Conservation (phyloP, 441 rosid species). For the Euphorbia corollata region DNA sequence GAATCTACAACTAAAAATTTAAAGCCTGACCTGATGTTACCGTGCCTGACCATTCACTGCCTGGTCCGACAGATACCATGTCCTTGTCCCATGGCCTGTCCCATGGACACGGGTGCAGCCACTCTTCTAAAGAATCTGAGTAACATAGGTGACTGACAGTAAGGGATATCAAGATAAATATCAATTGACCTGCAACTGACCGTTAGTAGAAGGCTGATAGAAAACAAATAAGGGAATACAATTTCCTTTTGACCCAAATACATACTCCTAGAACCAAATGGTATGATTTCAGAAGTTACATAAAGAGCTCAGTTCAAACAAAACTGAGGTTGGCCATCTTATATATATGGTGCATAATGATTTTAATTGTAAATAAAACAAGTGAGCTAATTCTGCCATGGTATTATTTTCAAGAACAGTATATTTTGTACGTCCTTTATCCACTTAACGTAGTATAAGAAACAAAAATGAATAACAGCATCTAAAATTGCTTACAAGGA, state of each 20-base stretch:
- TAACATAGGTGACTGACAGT: background rate
- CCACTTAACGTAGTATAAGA: constrained; percentile 6
- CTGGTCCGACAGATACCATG: too few relatives aligned
- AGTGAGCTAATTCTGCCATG: background rate
- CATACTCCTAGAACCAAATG: background rate
- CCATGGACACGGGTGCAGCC: too few relatives aligned
- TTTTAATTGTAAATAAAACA: background rate
- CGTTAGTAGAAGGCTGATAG: background rate
- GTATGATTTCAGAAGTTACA: background rate
- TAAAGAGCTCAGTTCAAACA: background rate
- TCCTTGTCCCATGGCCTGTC: too few relatives aligned
- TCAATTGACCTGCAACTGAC: background rate
- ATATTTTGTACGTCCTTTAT: background rate
- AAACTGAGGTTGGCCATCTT: background rate
- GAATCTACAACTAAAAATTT: too few relatives aligned
- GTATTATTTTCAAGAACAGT: background rate
- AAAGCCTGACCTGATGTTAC: too few relatives aligned
- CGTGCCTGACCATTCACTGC: too few relatives aligned
- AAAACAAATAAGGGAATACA: background rate
- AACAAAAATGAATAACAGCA: constrained; percentile 9
- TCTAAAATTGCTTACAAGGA: constrained; percentile 56
- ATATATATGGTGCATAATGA: background rate
- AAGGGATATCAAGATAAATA: background rate
- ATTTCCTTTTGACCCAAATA: background rate
- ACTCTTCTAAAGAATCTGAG: too few relatives aligned